Percentiles rank a stretch among this genome's conserved stretches.
phyloP scores from a whole-genome alignment of 129 eudicot species.

The Silybum marianum region DNA sequence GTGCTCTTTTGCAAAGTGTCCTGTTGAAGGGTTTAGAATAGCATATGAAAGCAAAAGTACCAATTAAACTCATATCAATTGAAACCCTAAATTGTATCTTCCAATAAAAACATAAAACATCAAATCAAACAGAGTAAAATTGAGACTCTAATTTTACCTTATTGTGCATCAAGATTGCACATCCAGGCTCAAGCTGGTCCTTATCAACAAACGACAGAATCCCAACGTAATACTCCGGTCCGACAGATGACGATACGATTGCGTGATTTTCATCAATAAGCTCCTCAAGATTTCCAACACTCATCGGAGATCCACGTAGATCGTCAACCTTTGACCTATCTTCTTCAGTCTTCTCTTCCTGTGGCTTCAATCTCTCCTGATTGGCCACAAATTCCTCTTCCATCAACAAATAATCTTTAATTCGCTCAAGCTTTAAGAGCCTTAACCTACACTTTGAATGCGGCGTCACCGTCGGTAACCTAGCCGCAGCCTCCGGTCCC shows the following conservation, averaged over 20 bases:
- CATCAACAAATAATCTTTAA: constrained; percentile 86
- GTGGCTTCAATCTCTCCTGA: constrained; percentile 90
- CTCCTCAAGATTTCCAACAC: constrained; percentile 94
- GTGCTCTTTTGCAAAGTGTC: background rate
- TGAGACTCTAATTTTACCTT: constrained; percentile 51
- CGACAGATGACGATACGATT: constrained; percentile 87
- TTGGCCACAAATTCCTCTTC: constrained; percentile 94
- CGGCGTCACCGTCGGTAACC: constrained; percentile 85
- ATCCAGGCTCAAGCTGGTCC: constrained; percentile 96
- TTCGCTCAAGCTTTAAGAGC: constrained; percentile 72
- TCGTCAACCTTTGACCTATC: constrained; percentile 91
- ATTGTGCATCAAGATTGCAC: constrained; percentile 93
- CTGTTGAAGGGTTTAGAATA: background rate
- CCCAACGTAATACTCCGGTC: constrained; percentile 97
- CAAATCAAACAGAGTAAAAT: background rate
- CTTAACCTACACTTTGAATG: constrained; percentile 76
- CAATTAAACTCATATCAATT: background rate
- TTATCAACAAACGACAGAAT: constrained; percentile 88
- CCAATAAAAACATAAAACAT: background rate
- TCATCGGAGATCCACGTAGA: constrained; percentile 91
- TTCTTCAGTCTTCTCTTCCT: constrained; percentile 94
- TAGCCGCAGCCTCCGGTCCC: constrained; percentile 91
- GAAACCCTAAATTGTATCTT: constrained; percentile 4
- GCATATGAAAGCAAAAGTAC: background rate
- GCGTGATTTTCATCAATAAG: constrained; percentile 96